phyloP scores from a whole-genome alignment of 345 rosid genomes.

The Ceriops zippeliana region DNA sequence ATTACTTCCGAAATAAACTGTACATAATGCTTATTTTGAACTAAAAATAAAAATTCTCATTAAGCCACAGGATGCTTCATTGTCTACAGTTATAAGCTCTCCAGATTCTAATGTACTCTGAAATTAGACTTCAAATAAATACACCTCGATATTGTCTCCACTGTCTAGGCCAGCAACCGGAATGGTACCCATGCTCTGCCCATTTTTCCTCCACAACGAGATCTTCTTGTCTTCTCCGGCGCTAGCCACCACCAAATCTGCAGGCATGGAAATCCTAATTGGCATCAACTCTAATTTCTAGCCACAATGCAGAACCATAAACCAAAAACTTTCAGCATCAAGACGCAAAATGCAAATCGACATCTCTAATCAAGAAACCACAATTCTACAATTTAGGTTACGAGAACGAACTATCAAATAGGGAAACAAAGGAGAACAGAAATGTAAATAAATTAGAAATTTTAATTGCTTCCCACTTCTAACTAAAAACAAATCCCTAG shows the following conservation, averaged over 20 bases:
- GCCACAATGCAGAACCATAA: too few relatives aligned
- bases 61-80: not conserved
- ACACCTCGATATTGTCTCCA: conserved; percentile 71
- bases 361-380: too few relatives aligned
- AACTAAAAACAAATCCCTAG: too few relatives aligned
- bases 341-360: too few relatives aligned
- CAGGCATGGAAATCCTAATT: conserved; percentile 6
- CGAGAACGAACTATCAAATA: too few relatives aligned
- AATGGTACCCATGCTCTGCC: conserved; percentile 73
- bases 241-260: conserved; percentile 95
- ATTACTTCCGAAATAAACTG: too few relatives aligned
- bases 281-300: not conserved
- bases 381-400: too few relatives aligned
- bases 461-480: too few relatives aligned
- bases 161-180: conserved; percentile 68
- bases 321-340: too few relatives aligned
- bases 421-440: too few relatives aligned
- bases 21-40: too few relatives aligned
- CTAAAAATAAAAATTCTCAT: not conserved
- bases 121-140: not conserved
- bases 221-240: conserved; percentile 97
- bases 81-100: not conserved
- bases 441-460: too few relatives aligned
- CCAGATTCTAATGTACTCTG: not conserved
- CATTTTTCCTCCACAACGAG: conserved; percentile 77